Base-by-base conservation (phyloP, 306 rosid genomes). In the Cajanus cajan region DNA sequence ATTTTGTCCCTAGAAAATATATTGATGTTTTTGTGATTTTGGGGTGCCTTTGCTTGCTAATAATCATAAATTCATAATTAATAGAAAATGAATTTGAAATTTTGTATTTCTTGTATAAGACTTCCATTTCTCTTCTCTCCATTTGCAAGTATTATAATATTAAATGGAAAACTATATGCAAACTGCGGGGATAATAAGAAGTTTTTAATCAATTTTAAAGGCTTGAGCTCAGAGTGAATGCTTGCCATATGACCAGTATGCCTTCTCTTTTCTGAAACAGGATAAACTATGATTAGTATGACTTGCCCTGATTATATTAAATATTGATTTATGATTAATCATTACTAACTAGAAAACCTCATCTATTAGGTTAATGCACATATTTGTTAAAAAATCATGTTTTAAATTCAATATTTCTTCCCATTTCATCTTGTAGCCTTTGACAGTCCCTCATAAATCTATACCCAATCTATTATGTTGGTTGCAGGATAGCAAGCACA, bases 401-500 rank as follows among this genome's bases (percentile, higher is more conserved):
- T 76, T 41, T 44, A 19, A 79, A n/a, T 58, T 71, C 12, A 34
- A 11, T 52, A 37, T 72, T 40, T 59, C 58, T 57, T 65, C 64
- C 25, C 64, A 54, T 36, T 48, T 57, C 44, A 15, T 41, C 36
- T 54, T 45, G 71, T 67, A 31, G 45, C 78, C 14, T 84, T 43
- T 39, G 68, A 44, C 63, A 54, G 44, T 58, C 28, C 40, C 57
- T 28, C 68, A 7, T 65, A 47, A 57, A 43, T 68, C 57, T 79
- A 74, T 87, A 69, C 36, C 41, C 33, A 57, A 67, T 43, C 25
- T 71, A 41, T 83, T 72, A 86, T 83, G 59, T 63, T 36, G 63
- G 72, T 80, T 85, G 86, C 87, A 95, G 98, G 93, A 78, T 78
- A 66, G 66, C 84, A 78, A 83, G 84, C 86, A 79, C 86, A 47